These are phyloP conservation scores for Picochlorum sp. DNA, from an alignment of 139 green algal genomes.

Conservation along the genomic window DNA sequence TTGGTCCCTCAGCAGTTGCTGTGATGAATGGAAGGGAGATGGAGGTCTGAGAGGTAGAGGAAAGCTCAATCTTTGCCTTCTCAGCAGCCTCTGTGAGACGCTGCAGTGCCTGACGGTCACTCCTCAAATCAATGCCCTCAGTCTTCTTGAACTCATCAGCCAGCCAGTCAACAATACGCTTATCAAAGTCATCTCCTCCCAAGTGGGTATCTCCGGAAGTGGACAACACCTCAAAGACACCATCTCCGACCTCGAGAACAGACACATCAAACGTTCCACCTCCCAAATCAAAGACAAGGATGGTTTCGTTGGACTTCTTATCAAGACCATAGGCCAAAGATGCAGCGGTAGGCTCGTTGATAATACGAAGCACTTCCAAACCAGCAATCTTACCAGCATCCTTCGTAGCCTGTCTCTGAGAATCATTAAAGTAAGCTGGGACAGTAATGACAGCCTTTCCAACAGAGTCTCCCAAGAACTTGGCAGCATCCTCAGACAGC, in stretches of 20 bases:
- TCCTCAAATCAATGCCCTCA: slow-evolving; percentile 92
- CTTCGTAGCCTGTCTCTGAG: slow-evolving; percentile 89
- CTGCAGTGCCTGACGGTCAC: slow-evolving; percentile 87
- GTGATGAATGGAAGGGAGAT: slow-evolving; percentile 99
- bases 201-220: slow-evolving; percentile 97
- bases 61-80: slow-evolving; percentile 99
- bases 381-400: slow-evolving; percentile 90
- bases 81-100: slow-evolving; percentile 93
- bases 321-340: slow-evolving; percentile 97
- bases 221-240: slow-evolving; percentile 98
- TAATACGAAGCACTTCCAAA: slow-evolving; percentile 97
- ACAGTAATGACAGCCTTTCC: slow-evolving; percentile 97
- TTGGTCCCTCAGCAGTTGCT: slow-evolving; percentile 93
- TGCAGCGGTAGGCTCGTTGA: slow-evolving; percentile 98
- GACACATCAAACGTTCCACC: slow-evolving; percentile 99
- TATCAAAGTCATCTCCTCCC: slow-evolving; percentile 99
- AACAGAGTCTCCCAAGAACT: slow-evolving; percentile 69
- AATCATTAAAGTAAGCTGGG: slow-evolving; percentile 99
- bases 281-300: slow-evolving; percentile 98
- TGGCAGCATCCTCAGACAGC: slow-evolving; percentile 65
- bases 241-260: slow-evolving; percentile 84
- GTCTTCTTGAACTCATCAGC: slow-evolving; percentile 84
- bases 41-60: slow-evolving; percentile 56
- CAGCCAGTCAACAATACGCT: slow-evolving; percentile 96
- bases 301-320: slow-evolving; percentile 97